phyloP scores from a whole-genome alignment of 1,284 basidiomycete species.

The Papiliotrema laurentii region DNA sequence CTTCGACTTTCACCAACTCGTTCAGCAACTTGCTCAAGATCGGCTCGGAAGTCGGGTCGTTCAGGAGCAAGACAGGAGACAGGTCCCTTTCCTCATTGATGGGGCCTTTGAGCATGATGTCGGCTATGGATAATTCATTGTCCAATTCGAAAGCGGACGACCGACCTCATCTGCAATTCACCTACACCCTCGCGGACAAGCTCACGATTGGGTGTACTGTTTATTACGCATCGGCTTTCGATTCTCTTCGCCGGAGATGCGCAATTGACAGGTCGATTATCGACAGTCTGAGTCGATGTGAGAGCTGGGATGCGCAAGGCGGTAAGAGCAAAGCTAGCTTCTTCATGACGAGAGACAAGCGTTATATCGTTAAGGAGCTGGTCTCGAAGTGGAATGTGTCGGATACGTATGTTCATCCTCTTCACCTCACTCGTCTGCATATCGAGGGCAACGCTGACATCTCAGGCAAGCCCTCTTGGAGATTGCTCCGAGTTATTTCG shows the following conservation, averaged over 20 bases:
- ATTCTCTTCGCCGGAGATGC: slow-evolving; percentile 60
- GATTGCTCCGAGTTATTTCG: slow-evolving; percentile 68
- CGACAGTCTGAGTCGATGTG: slow-evolving; percentile 59
- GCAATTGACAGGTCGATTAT: slow-evolving; percentile 62
- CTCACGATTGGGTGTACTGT: slow-evolving; percentile 70
- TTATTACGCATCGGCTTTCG: slow-evolving; percentile 74
- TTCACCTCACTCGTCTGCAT: not conserved
- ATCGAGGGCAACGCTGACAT: not conserved
- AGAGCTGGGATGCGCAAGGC: slow-evolving; percentile 63
- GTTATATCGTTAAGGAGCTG: slow-evolving; percentile 73
- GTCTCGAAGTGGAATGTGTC: slow-evolving; percentile 78
- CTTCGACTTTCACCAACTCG: slow-evolving; percentile 30
- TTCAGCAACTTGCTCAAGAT: slow-evolving; percentile 30
- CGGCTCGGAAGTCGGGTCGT: slow-evolving; percentile 24
- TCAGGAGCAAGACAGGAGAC: slow-evolving; percentile 19
- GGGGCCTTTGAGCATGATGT: slow-evolving; percentile 18
- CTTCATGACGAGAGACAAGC: slow-evolving; percentile 69
- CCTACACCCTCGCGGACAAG: slow-evolving; percentile 66
- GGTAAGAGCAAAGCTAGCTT: slow-evolving; percentile 59
- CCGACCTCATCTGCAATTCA: slow-evolving; percentile 70
- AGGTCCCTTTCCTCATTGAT: slow-evolving; percentile 27
- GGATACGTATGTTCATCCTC: slow-evolving; percentile 58
- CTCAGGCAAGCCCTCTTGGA: slow-evolving; percentile 68
- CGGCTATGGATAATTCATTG: slow-evolving; percentile 22
- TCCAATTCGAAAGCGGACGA: slow-evolving; percentile 52